A percentile compares a stretch with the other conserved stretches of the same genome.
These are phyloP conservation scores for Fulvia fulva DNA, from an alignment of 2,329 filamentous ascomycete species.

Conservation along the genomic window DNA sequence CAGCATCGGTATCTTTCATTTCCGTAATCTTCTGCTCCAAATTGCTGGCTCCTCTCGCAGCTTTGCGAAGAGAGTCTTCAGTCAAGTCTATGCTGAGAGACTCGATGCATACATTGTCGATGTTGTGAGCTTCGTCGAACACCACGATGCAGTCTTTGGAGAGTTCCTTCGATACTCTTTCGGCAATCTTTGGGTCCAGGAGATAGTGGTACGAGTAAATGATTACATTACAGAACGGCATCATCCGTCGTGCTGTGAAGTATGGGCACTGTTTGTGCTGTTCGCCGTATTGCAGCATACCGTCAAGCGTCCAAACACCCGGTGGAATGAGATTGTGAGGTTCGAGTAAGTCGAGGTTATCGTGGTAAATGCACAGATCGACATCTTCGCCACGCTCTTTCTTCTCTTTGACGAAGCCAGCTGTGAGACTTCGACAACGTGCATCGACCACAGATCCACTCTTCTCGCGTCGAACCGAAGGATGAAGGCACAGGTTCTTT, in stretches of 20 bases:
- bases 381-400: slow-evolving; percentile 93
- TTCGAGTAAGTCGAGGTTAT: slow-evolving; percentile 94
- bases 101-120: slow-evolving; percentile 99
- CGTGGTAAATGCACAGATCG: slow-evolving; percentile 91
- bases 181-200: slow-evolving; percentile 95
- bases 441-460: slow-evolving; percentile 92
- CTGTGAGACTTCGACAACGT: slow-evolving; percentile 90
- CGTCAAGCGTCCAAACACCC: slow-evolving; percentile 93
- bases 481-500: slow-evolving; percentile 95
- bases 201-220: slow-evolving; percentile 99
- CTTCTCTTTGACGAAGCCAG: slow-evolving; percentile 96
- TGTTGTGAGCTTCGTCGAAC: slow-evolving; percentile 98
- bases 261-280: slow-evolving; percentile 96
- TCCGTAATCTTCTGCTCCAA: slow-evolving; percentile 86
- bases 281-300: slow-evolving; percentile 82
- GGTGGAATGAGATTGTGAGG: slow-evolving; percentile 92
- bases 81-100: slow-evolving; percentile 95
- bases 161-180: slow-evolving; percentile 88
- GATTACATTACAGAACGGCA: slow-evolving; percentile 98
- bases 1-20: slow-evolving; percentile 92
- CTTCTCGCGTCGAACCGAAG: slow-evolving; percentile 93
- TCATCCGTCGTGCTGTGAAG: slow-evolving; percentile 94
- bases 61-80: slow-evolving; percentile 87
- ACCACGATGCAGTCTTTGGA: slow-evolving; percentile 98
- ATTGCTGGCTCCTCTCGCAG: slow-evolving; percentile 84